Evolutionary conservation across 2,329 filamentous ascomycete species (phyloP).

Genomic region (Epicoccum nigrum): DNA sequence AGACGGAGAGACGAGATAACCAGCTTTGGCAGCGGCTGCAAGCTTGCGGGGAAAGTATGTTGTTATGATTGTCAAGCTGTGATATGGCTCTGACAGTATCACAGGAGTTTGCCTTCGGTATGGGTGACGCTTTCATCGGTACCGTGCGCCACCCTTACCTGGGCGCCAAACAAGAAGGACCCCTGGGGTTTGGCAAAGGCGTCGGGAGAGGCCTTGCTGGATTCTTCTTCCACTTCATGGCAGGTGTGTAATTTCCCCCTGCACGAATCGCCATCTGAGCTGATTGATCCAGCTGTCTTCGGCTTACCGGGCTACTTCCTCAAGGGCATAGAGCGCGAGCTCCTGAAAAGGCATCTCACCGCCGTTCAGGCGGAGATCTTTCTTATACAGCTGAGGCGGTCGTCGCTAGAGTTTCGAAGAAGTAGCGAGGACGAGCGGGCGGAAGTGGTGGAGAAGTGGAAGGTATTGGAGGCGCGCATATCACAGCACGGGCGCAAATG

Average conservation of each 20-base stretch:
- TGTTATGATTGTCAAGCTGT: too few species aligned
- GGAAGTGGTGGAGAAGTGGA: conserved; percentile 10
- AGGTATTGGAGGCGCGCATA: conserved; percentile 2
- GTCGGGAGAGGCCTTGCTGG: conserved; percentile 39
- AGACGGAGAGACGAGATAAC: conserved; percentile 52
- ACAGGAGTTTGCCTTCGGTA: conserved; percentile 70
- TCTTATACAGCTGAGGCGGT: conserved; percentile 18
- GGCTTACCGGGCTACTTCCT: conserved; percentile 20
- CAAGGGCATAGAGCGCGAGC: conserved; percentile 17
- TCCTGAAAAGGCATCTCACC: conserved; percentile 16
- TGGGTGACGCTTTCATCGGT: conserved; percentile 79
- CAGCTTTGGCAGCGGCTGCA: conserved; percentile 72
- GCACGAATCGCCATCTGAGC: neutral
- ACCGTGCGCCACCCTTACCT: conserved; percentile 74
- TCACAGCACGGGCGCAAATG: neutral
- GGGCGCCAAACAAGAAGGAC: conserved; percentile 67
- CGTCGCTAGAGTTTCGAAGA: neutral
- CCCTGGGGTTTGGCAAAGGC: conserved; percentile 60
- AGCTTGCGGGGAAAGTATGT: conserved; percentile 67
- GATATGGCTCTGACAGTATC: neutral
- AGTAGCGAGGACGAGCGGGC: conserved; percentile 5
- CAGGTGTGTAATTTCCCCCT: conserved; percentile 1
- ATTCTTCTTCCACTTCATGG: conserved; percentile 17
- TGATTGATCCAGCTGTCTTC: conserved; percentile 14
- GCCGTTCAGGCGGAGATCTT: conserved; percentile 20